phyloP scores from a whole-genome alignment of 768 basidiomycete genomes.

The Agrocybe praecox region DNA sequence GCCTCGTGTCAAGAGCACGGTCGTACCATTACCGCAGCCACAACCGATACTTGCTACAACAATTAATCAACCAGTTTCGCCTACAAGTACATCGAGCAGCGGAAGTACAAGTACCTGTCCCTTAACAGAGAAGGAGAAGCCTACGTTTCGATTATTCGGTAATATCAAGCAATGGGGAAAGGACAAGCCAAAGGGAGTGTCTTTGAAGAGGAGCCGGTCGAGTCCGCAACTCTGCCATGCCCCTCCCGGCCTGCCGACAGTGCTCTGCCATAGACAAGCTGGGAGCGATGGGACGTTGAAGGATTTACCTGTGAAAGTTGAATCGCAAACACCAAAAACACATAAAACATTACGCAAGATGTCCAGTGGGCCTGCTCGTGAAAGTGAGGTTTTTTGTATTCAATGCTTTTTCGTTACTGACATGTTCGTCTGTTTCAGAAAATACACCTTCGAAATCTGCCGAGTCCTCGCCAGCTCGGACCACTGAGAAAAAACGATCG shows the following conservation, averaged over 20 bases:
- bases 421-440: not conserved
- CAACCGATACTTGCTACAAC: not conserved
- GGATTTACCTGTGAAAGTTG: constrained; percentile 11
- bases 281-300: constrained; percentile 8
- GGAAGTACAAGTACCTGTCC: constrained; percentile 10
- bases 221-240: constrained; percentile 28
- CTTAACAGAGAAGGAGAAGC: constrained; percentile 1
- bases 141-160: constrained; percentile 23
- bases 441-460: not conserved
- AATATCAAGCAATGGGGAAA: constrained; percentile 27
- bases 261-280: constrained; percentile 7
- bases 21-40: not conserved
- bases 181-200: constrained; percentile 22
- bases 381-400: constrained; percentile 7
- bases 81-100: constrained; percentile 5
- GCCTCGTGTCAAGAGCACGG: constrained; percentile 6
- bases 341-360: constrained; percentile 21
- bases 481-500: constrained; percentile 36
- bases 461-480: constrained; percentile 2
- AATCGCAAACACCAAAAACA: constrained; percentile 10
- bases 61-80: constrained; percentile 5
- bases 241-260: not conserved
- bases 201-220: constrained; percentile 20
- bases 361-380: constrained; percentile 15
- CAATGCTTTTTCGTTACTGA: not conserved